Evolutionary conservation across 176 grass and related monocot species (phyloP).

Genomic region (Poa annua): DNA sequence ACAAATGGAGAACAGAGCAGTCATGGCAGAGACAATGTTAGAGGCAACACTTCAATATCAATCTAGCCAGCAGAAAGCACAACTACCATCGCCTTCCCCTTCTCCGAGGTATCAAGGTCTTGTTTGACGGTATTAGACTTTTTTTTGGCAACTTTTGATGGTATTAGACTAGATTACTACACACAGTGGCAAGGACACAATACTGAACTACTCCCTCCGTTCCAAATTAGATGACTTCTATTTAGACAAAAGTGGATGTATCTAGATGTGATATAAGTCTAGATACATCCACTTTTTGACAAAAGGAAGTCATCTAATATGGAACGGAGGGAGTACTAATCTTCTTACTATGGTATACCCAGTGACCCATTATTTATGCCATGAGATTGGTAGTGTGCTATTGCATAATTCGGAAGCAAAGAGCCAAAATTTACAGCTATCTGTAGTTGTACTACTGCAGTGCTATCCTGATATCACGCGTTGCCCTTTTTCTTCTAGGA

Average conservation of each 20-base stretch:
- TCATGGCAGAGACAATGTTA: slow-evolving; percentile 98
- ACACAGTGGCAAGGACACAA: slow-evolving; percentile 11
- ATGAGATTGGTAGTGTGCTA: slow-evolving; percentile 13
- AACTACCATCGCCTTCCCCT: slow-evolving; percentile 67
- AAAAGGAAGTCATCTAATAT: too few relatives aligned
- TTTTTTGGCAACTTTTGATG: too few relatives aligned
- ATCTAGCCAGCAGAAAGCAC: slow-evolving; percentile 94
- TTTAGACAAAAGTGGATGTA: too few relatives aligned
- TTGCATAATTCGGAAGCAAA: background rate
- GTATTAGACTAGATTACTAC: background rate
- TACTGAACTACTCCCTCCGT: background rate
- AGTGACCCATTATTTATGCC: slow-evolving; percentile 24
- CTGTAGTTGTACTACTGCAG: slow-evolving; percentile 13
- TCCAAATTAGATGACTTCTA: too few relatives aligned
- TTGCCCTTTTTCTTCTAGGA: slow-evolving; percentile 47
- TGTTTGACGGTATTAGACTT: slow-evolving; percentile 31
- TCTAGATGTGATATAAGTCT: too few relatives aligned
- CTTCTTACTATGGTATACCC: slow-evolving; percentile 19
- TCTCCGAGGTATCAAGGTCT: slow-evolving; percentile 74
- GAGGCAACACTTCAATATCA: slow-evolving; percentile 98
- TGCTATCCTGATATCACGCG: slow-evolving; percentile 18
- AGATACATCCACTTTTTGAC: too few relatives aligned
- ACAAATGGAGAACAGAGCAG: slow-evolving; percentile 90
- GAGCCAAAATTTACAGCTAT: slow-evolving; percentile 16
- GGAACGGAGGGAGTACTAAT: too few relatives aligned